These are phyloP conservation scores for Mycena sanguinolenta DNA, from an alignment of 768 basidiomycete species.

Conservation along the genomic window DNA sequence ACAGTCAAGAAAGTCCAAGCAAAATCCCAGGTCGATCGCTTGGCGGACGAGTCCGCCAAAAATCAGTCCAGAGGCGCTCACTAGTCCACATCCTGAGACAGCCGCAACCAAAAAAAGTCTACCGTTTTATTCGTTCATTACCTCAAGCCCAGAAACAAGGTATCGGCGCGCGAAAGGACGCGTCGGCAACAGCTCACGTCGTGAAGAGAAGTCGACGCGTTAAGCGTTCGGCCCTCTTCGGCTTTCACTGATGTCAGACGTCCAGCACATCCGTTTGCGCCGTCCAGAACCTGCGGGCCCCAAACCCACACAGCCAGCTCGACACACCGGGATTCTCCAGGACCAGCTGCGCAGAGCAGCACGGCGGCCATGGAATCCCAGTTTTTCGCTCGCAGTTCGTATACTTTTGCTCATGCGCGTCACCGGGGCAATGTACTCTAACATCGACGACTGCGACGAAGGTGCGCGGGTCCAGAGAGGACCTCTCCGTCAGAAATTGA, in stretches of 20 bases:
- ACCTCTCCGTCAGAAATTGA: conserved; percentile 18
- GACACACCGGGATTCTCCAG: conserved; percentile 81
- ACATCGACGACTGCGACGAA: conserved; percentile 97
- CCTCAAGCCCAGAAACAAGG: conserved; percentile 27
- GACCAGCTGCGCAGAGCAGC: conserved; percentile 83
- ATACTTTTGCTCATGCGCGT: conserved; percentile 86
- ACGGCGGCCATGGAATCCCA: conserved; percentile 87
- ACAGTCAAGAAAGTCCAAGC: conserved; percentile 1
- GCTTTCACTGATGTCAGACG: conserved; percentile 14
- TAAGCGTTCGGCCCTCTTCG: too few relatives aligned
- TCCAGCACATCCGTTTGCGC: conserved; percentile 56
- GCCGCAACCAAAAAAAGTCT: conserved; percentile 4
- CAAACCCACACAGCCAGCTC: conserved; percentile 45
- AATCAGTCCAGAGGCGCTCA: background rate
- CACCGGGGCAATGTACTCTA: conserved; percentile 92
- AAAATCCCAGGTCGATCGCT: background rate
- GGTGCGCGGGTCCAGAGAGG: conserved; percentile 58
- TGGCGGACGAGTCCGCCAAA: background rate
- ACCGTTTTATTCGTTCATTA: conserved; percentile 10
- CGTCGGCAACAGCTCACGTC: background rate
- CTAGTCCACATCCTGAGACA: conserved; percentile 27
- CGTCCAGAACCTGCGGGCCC: conserved; percentile 51
- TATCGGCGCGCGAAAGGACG: conserved; percentile 16
- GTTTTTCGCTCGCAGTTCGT: conserved; percentile 86
- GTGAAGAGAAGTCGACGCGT: too few relatives aligned